Evolutionary conservation across 345 rosid genomes (phyloP).

Genomic region (Gossypium australe): DNA sequence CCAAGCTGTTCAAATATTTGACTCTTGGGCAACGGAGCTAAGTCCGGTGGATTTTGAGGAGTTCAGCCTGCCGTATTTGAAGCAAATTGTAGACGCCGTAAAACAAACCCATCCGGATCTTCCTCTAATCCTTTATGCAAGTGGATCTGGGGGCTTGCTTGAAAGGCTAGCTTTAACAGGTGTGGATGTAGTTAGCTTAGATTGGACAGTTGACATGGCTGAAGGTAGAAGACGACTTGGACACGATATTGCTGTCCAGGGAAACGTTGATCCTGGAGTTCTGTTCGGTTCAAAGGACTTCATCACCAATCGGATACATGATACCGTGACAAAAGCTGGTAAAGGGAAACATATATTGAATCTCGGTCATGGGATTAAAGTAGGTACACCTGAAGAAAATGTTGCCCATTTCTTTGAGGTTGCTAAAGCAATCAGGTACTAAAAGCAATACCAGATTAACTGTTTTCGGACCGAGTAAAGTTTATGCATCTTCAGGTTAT

Average conservation of each 20-base stretch:
- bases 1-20: conserved; percentile 96
- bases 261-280: conserved; percentile 91
- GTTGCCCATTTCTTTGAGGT: conserved; percentile 94
- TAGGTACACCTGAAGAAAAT: conserved; percentile 92
- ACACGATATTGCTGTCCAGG: conserved; percentile 74
- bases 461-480: conserved; percentile 7
- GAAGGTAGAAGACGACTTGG: conserved; percentile 90
- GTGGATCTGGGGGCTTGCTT: conserved; percentile 91
- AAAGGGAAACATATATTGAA: conserved; percentile 80
- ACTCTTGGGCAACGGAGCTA: conserved; percentile 97
- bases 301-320: conserved; percentile 75
- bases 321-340: conserved; percentile 87
- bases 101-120: conserved; percentile 83
- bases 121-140: conserved; percentile 83
- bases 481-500: conserved; percentile 12
- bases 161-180: conserved; percentile 86
- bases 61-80: conserved; percentile 87
- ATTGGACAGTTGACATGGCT: conserved; percentile 98
- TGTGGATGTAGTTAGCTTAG: conserved; percentile 94
- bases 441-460: conserved; percentile 1
- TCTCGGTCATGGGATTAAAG: conserved; percentile 91
- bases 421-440: conserved; percentile 76
- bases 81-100: conserved; percentile 77
- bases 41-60: conserved; percentile 92
- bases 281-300: conserved; percentile 87